These are phyloP conservation scores for Naganishia liquefaciens DNA, from an alignment of 1,284 basidiomycete genomes.

Conservation along the genomic window DNA sequence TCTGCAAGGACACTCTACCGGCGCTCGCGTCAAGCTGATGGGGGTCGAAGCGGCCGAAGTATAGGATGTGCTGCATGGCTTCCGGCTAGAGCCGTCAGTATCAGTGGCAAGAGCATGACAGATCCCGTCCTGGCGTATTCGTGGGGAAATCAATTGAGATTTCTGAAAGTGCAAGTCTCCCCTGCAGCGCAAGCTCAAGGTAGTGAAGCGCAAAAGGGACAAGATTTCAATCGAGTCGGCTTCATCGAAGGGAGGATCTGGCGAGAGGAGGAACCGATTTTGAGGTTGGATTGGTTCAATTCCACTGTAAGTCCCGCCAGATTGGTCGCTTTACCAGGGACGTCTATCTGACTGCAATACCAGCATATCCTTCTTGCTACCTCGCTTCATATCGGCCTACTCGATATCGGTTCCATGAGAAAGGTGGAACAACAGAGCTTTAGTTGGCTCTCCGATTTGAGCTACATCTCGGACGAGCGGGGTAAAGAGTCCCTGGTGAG, in stretches of 20 bases:
- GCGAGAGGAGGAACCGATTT: conserved; percentile 49
- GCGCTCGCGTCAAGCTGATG: conserved; percentile 61
- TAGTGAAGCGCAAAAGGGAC: conserved; percentile 1
- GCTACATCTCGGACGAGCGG: conserved; percentile 14
- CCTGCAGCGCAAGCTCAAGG: conserved; percentile 11
- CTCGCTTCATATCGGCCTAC: conserved; percentile 16
- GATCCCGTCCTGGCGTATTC: conserved; percentile 75
- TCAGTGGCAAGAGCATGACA: conserved; percentile 12
- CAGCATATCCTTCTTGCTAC: conserved; percentile 31
- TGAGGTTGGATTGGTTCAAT: conserved; percentile 57
- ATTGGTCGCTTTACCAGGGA: no score
- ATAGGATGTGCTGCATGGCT: conserved; percentile 76
- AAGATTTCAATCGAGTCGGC: conserved; percentile 39
- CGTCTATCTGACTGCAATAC: conserved; percentile 38
- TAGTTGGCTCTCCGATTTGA: conserved; percentile 22
- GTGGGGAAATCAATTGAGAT: conserved; percentile 69
- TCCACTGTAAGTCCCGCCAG: conserved; percentile 45
- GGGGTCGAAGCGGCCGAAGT: conserved; percentile 56
- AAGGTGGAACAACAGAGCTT: conserved; percentile 26
- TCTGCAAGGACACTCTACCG: conserved; percentile 91
- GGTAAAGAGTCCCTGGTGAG: background rate
- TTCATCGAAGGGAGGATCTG: conserved; percentile 50
- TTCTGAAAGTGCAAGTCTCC: conserved; percentile 62
- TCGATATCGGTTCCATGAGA: conserved; percentile 21
- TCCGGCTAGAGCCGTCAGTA: conserved; percentile 49